Conservation (phyloP, 192 early-diverging fungal species). For the Paraglomus brasilianum region DNA sequence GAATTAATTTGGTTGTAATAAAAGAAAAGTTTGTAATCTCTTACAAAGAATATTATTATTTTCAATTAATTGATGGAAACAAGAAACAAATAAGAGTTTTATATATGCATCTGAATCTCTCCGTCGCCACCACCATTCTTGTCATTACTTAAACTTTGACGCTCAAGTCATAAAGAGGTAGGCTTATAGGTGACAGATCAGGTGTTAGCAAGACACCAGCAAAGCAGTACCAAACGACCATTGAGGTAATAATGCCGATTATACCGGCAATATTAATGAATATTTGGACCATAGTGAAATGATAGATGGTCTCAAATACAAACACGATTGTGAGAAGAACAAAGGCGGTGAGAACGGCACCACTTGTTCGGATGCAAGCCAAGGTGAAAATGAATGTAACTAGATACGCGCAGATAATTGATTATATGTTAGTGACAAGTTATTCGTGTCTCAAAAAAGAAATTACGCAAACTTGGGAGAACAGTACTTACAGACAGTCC, state of each 20-base stretch:
- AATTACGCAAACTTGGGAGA: too few species aligned
- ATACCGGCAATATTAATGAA: conserved; percentile 1
- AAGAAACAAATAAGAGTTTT: too few species aligned
- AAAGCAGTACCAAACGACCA: conserved; percentile 19
- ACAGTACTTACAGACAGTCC: conserved; percentile 25
- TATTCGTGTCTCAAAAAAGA: too few species aligned
- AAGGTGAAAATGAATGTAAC: conserved; percentile 32
- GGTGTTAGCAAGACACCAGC: conserved; percentile 15
- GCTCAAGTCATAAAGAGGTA: conserved; percentile 26
- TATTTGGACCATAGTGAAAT: not conserved
- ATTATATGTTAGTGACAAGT: too few species aligned
- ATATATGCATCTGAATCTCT: too few species aligned
- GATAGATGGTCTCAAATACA: not conserved
- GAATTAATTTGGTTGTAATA: too few species aligned
- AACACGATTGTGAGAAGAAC: conserved; percentile 17
- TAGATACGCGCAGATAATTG: not conserved
- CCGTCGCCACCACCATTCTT: too few species aligned
- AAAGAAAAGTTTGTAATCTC: too few species aligned
- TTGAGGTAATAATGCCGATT: not conserved
- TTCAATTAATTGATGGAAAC: too few species aligned
- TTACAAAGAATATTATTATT: too few species aligned
- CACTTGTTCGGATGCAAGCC: conserved; percentile 23
- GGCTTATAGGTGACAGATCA: conserved; percentile 26
- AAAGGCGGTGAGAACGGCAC: conserved; percentile 23
- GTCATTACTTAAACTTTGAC: too few species aligned